Conservation (phyloP, 1,284 basidiomycete genomes). For the Tilletia horrida region DNA sequence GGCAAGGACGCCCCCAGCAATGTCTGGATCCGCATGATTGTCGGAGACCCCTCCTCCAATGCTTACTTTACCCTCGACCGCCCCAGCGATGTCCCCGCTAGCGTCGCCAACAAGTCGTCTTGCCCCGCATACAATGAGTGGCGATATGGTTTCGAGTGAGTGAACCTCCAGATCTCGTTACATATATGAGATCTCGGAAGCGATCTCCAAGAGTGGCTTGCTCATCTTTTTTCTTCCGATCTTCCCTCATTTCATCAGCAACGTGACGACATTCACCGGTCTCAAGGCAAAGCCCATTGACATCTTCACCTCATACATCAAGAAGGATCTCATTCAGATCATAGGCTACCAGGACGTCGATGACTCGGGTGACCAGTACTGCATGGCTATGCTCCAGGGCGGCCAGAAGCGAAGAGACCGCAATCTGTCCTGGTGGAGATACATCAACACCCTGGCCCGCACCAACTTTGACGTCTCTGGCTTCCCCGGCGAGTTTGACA, state of each 20-base stretch:
- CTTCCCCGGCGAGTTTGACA: slow-evolving; percentile 37
- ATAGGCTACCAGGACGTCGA: slow-evolving; percentile 45
- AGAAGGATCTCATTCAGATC: slow-evolving; percentile 47
- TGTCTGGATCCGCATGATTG: slow-evolving; percentile 25
- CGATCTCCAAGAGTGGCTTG: too few species aligned
- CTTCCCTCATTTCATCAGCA: slow-evolving; percentile 13
- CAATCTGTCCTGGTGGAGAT: slow-evolving; percentile 40
- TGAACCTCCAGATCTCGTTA: slow-evolving; percentile 24
- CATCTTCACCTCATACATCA: slow-evolving; percentile 46
- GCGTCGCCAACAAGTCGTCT: slow-evolving; percentile 26
- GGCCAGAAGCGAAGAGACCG: slow-evolving; percentile 39
- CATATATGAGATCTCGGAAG: too few species aligned
- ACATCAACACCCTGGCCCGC: slow-evolving; percentile 38
- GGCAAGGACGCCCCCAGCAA: slow-evolving; percentile 18
- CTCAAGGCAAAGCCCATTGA: slow-evolving; percentile 31
- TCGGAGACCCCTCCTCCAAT: slow-evolving; percentile 35
- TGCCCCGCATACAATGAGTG: slow-evolving; percentile 27
- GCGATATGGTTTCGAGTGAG: slow-evolving; percentile 32
- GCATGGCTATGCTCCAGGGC: slow-evolving; percentile 33
- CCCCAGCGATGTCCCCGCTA: slow-evolving; percentile 19
- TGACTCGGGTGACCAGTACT: slow-evolving; percentile 24
- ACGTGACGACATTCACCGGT: slow-evolving; percentile 40
- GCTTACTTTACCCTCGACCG: slow-evolving; percentile 38
- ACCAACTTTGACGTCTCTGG: slow-evolving; percentile 33
- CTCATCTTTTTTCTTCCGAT: neutral